phyloP scores from a whole-genome alignment of 1,284 basidiomycete species.

The Ustilago curta region DNA sequence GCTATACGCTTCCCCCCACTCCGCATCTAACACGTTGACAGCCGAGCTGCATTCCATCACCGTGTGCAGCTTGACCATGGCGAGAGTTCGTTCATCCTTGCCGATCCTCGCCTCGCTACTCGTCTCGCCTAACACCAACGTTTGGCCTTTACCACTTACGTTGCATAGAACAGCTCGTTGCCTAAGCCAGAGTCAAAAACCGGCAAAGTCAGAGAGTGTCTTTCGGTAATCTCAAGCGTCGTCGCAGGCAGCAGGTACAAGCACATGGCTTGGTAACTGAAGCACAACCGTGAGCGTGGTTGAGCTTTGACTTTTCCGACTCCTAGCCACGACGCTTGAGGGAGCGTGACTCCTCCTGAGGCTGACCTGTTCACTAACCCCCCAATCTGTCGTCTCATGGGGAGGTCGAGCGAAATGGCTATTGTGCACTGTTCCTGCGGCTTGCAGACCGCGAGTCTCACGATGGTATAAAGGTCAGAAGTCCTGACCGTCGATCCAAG shows the following conservation, averaged over 20 bases:
- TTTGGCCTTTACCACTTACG: neutral
- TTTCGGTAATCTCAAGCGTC: slow-evolving; percentile 20
- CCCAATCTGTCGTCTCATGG: neutral
- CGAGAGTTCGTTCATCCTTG: slow-evolving; percentile 1
- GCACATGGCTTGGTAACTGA: neutral
- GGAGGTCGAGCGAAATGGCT: neutral
- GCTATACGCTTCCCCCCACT: neutral
- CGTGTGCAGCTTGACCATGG: too few species aligned
- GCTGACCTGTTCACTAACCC: neutral
- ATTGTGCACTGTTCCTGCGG: slow-evolving; percentile 1
- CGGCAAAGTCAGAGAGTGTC: slow-evolving; percentile 10
- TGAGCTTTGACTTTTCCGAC: neutral
- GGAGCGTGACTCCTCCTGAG: neutral
- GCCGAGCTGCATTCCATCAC: slow-evolving; percentile 22
- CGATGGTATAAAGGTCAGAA: slow-evolving; percentile 20
- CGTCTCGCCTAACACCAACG: slow-evolving; percentile 14
- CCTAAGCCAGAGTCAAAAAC: neutral
- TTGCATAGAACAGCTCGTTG: neutral
- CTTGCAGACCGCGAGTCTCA: neutral
- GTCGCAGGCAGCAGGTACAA: neutral
- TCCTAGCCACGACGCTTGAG: neutral
- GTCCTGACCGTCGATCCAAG: neutral
- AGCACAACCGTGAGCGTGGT: neutral
- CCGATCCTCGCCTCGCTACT: slow-evolving; percentile 30
- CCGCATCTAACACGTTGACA: slow-evolving; percentile 11